Conservation (phyloP, 371 early-diverging fungal genomes). For the Saksenaea oblongispora region DNA sequence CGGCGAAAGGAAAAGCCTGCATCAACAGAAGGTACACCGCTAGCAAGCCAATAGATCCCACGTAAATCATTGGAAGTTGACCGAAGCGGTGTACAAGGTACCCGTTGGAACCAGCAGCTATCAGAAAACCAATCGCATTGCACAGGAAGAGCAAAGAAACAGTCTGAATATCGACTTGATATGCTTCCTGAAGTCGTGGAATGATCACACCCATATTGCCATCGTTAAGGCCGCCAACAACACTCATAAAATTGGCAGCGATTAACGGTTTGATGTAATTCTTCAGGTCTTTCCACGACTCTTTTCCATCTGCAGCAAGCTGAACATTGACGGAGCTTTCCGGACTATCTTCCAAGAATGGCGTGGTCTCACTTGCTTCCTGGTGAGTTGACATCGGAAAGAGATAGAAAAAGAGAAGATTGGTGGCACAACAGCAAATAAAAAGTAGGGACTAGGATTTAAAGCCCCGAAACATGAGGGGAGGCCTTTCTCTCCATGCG, state of each 20-base stretch:
- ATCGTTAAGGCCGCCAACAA: conserved; percentile 27
- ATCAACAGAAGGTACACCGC: conserved; percentile 20
- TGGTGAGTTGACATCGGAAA: background rate
- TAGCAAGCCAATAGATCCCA: conserved; percentile 12
- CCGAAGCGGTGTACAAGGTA: conserved; percentile 27
- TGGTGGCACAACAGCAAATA: background rate
- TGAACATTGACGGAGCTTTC: background rate
- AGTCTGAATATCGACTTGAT: conserved; percentile 24
- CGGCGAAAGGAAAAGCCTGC: conserved; percentile 19
- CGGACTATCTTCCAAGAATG: background rate
- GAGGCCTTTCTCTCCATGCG: too few species aligned
- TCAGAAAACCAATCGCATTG: conserved; percentile 33
- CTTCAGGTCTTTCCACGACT: conserved; percentile 23
- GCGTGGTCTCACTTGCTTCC: background rate
- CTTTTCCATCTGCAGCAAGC: background rate
- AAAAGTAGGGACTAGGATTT: background rate
- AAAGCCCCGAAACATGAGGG: background rate
- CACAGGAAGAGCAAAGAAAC: conserved; percentile 34
- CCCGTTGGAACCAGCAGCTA: conserved; percentile 26
- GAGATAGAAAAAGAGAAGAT: background rate
- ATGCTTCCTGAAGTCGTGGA: conserved; percentile 30
- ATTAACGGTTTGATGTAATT: conserved; percentile 20
- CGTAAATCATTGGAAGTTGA: conserved; percentile 19
- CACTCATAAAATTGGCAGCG: conserved; percentile 18
- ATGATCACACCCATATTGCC: conserved; percentile 31